A percentile compares a stretch with the other conserved stretches of the same genome.
These are phyloP conservation scores for Ramaria sp. DNA, from an alignment of 768 basidiomycete species.

Conservation along the genomic window DNA sequence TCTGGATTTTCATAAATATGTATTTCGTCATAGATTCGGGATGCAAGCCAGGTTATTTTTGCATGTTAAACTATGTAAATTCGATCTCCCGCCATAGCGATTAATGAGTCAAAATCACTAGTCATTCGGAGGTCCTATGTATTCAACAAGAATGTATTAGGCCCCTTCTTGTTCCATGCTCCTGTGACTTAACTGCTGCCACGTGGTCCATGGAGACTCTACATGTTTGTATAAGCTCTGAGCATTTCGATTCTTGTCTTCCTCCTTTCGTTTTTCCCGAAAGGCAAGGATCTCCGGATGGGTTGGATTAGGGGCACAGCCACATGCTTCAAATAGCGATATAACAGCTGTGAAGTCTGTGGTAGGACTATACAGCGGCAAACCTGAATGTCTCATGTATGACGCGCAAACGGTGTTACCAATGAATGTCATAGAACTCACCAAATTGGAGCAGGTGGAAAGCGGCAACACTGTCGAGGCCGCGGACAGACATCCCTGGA, in stretches of 20 bases:
- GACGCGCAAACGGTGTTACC: neutral
- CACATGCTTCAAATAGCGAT: constrained; percentile 5
- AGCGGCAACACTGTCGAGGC: constrained; percentile 1
- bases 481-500: constrained; percentile 3
- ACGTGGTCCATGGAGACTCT: constrained; percentile 7
- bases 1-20: no score
- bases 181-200: neutral
- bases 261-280: constrained; percentile 2
- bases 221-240: neutral
- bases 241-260: constrained; percentile 1
- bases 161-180: neutral
- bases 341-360: constrained; percentile 7
- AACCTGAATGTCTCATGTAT: neutral
- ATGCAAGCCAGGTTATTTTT: no score
- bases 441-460: constrained; percentile 8
- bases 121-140: no score
- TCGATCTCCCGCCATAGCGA: no score
- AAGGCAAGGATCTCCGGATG: constrained; percentile 7
- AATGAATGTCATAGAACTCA: neutral
- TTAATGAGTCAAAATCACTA: no score
- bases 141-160: no score
- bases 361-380: constrained; percentile 8
- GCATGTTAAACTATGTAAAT: no score
- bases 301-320: neutral
- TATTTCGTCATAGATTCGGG: no score